Base-by-base conservation (phyloP, 805 yeast genomes). In the Wickerhamiella parazyma region DNA sequence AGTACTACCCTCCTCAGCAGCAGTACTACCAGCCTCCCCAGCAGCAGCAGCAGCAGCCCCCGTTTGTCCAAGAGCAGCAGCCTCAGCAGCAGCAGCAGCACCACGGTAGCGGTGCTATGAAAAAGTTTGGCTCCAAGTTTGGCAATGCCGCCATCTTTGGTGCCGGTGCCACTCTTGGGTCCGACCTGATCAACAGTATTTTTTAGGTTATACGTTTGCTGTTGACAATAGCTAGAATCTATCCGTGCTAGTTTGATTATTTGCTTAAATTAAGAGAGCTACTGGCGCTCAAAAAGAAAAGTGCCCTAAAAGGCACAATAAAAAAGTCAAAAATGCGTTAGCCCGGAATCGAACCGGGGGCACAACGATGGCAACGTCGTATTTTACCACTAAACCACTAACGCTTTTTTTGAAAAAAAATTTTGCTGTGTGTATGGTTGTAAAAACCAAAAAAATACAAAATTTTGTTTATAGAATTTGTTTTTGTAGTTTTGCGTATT, bases 161-260 rank as follows among this genome's bases (percentile, higher is more conserved):
- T 63, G 95, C 94, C 9, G 95, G 95, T 67, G 94, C 95, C 33
- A 78, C 94, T 2, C 68, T 86, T 44, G 95, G 95, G 57, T 71
- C 82, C 38, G 83, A 80, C 55, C 53, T 87, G 38, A 81, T 86
- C 22, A 75, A 80, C 35, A 41, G 44, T 18, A 44, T 44, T 18
- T 25, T 43, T 37, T 55, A 31, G 26, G 5, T 5, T 35, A 25
- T 6, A 33, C 12, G n/a, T n/a, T n/a, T n/a, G n/a, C n/a, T n/a
- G n/a, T n/a, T n/a, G n/a, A n/a, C n/a, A n/a, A n/a, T n/a, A n/a
- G n/a, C n/a, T n/a, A n/a, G n/a, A n/a, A n/a, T n/a, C n/a, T n/a
- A n/a, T n/a, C n/a, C n/a, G n/a, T n/a, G n/a, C n/a, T n/a, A n/a
- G n/a, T n/a, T n/a, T 21, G 24, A 21, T 21, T 21, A 5, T 6